A percentile compares a stretch with the other conserved stretches of the same genome.
Evolutionary conservation across 176 grass and related monocot genomes (phyloP).

Genomic region (Phragmites australis): DNA sequence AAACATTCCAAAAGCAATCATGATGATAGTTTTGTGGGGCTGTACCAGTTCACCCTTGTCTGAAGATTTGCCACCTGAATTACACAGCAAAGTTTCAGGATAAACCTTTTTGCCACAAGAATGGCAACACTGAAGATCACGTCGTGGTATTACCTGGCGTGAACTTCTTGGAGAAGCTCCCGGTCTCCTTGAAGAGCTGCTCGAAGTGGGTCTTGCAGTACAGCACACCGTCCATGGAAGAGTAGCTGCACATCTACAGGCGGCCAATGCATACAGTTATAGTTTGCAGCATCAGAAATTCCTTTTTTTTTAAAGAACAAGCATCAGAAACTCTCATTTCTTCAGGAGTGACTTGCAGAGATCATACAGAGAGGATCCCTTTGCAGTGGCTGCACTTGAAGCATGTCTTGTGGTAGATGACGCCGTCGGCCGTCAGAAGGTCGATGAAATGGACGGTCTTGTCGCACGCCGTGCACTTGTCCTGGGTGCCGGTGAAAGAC

Average conservation of each 20-base stretch:
- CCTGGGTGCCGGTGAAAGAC: conserved; percentile 99
- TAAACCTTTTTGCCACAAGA: neutral
- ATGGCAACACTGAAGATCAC: neutral
- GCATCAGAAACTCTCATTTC: neutral
- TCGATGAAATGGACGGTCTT: conserved; percentile 99
- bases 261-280: neutral
- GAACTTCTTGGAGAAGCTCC: conserved; percentile 89
- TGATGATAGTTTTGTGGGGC: neutral
- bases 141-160: conserved; percentile 39
- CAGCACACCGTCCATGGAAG: conserved; percentile 93
- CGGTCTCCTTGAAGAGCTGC: conserved; percentile 99
- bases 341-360: neutral
- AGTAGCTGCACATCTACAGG: conserved; percentile 88
- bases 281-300: neutral
- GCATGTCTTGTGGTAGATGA: conserved; percentile 84
- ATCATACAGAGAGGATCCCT: conserved; percentile 61
- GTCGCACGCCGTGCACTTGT: conserved; percentile 93
- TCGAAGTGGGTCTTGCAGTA: conserved; percentile 99
- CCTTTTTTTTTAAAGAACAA: neutral
- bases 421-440: conserved; percentile 80
- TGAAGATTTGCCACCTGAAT: conserved; percentile 56
- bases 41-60: conserved; percentile 74
- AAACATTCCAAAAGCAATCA: neutral
- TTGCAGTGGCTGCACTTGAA: conserved; percentile 96
- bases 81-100: conserved; percentile 14